These are phyloP conservation scores for Auriscalpium microsporum DNA, from an alignment of 768 basidiomycete genomes.

Conservation along the genomic window DNA sequence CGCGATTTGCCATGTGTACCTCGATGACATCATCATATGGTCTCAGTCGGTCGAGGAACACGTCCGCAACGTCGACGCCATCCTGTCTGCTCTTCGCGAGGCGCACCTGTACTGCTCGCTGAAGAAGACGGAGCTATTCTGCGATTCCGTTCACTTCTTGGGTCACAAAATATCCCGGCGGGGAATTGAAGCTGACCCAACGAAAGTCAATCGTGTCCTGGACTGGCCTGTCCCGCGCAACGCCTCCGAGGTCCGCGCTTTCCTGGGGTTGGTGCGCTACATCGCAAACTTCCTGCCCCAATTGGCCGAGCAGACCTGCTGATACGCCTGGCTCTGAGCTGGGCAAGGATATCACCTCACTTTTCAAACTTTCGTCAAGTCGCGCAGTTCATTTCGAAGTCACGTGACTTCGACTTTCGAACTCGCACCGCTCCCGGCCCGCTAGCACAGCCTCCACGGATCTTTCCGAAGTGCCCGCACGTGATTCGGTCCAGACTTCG, in stretches of 20 bases:
- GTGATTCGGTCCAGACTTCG: too few species aligned
- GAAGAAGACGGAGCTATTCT: slow-evolving; percentile 10
- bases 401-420: too few species aligned
- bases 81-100: slow-evolving; percentile 14
- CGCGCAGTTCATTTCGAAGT: too few species aligned
- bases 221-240: slow-evolving; percentile 21
- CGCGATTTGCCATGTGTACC: too few species aligned
- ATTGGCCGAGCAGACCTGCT: slow-evolving; percentile 20
- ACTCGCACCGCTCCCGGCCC: too few species aligned
- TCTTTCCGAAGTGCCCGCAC: too few species aligned
- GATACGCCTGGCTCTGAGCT: too few species aligned
- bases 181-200: slow-evolving; percentile 19
- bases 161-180: slow-evolving; percentile 23
- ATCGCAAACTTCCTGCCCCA: slow-evolving; percentile 22
- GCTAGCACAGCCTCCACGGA: too few species aligned
- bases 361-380: too few species aligned
- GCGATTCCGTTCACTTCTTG: slow-evolving; percentile 22
- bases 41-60: too few species aligned
- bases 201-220: slow-evolving; percentile 21
- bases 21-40: too few species aligned
- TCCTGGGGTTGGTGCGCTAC: slow-evolving; percentile 25
- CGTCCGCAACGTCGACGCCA: slow-evolving; percentile 9
- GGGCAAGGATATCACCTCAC: too few species aligned
- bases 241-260: background rate
- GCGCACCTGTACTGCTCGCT: slow-evolving; percentile 20